Percentiles rank a stretch among this genome's conserved stretches.
These are phyloP conservation scores for Ormosia semicastrata DNA, from an alignment of 306 rosid species.

Conservation along the genomic window DNA sequence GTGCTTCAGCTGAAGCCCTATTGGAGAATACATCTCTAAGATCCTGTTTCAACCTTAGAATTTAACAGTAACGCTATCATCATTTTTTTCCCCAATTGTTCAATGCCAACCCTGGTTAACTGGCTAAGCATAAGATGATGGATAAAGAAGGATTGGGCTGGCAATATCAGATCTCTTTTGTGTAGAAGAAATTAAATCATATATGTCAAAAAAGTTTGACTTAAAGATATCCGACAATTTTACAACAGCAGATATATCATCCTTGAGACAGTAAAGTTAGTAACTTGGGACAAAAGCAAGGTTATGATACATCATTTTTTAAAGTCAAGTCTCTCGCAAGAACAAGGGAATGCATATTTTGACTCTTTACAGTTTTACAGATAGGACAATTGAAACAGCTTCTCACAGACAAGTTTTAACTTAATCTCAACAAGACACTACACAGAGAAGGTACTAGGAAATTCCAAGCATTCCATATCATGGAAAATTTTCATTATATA, in stretches of 20 bases:
- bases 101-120: not conserved
- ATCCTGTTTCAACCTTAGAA: not conserved
- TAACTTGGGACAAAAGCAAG: not conserved
- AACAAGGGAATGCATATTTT: slow-evolving; percentile 5
- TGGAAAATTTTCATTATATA: not conserved
- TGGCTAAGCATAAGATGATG: not conserved
- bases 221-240: not conserved
- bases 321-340: not conserved
- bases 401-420: not conserved
- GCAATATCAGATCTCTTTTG: not conserved
- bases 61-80: not conserved
- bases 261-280: slow-evolving; percentile 4
- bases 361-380: not conserved
- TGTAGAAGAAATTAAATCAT: not conserved
- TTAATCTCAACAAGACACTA: not conserved
- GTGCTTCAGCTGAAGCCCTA: not conserved
- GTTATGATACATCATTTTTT: not conserved
- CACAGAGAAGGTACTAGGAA: not conserved
- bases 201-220: not conserved
- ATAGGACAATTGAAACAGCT: not conserved
- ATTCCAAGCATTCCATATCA: not conserved
- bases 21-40: not conserved
- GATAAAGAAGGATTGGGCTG: not conserved
- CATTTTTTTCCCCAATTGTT: not conserved
- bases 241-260: not conserved